These are phyloP conservation scores for Vitis riparia DNA, from an alignment of 164 flowering plant species.

Conservation along the genomic window DNA sequence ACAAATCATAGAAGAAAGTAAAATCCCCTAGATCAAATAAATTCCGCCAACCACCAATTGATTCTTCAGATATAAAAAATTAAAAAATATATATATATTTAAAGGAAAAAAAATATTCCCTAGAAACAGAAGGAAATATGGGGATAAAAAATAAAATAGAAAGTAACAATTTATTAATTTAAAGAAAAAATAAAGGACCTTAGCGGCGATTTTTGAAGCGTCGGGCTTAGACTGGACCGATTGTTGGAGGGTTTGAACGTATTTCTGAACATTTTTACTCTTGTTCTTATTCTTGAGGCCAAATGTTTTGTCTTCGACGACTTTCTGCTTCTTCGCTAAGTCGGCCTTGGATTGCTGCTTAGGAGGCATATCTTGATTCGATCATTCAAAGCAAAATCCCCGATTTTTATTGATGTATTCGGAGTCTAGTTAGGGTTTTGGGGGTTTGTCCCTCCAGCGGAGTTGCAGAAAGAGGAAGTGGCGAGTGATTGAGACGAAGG, in stretches of 20 bases:
- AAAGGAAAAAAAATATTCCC: too few species aligned
- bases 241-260: constrained; percentile 77
- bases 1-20: too few species aligned
- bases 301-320: constrained; percentile 95
- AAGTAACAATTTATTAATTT: neutral
- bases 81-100: too few species aligned
- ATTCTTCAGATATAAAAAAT: too few species aligned
- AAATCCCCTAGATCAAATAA: too few species aligned
- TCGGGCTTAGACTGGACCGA: constrained; percentile 79
- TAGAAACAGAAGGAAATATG: neutral
- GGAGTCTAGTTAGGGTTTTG: too few species aligned
- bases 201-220: constrained; percentile 58
- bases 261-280: constrained; percentile 93
- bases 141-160: neutral
- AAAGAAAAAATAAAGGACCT: constrained; percentile 35
- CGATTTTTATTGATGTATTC: too few species aligned
- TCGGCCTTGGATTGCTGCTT: constrained; percentile 76
- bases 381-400: too few species aligned
- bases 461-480: too few species aligned
- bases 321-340: constrained; percentile 96
- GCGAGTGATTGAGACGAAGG: too few species aligned
- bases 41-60: too few species aligned
- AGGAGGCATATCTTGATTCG: constrained; percentile 69
- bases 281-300: constrained; percentile 97
- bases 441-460: too few species aligned